A percentile compares a stretch with the other conserved stretches of the same genome.
These are phyloP conservation scores for Lathyrus aphaca DNA, from an alignment of 306 rosid species.

Conservation along the genomic window DNA sequence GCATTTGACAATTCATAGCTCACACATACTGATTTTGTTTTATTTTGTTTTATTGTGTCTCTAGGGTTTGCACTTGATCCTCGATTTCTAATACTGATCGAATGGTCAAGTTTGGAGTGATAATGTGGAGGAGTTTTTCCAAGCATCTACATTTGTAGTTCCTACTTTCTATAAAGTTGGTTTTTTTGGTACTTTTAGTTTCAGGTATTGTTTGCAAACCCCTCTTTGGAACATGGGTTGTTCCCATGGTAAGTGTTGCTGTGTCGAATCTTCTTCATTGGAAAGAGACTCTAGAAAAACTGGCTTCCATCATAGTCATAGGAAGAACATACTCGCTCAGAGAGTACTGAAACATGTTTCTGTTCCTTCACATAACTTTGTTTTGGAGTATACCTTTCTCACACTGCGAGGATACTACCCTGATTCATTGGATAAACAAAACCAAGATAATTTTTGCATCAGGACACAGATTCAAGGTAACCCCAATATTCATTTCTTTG, in stretches of 20 bases:
- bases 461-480: constrained; percentile 71
- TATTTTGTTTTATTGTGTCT: background rate
- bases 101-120: background rate
- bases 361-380: constrained; percentile 73
- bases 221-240: constrained; percentile 71
- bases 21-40: background rate
- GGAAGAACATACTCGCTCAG: constrained; percentile 36
- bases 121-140: background rate
- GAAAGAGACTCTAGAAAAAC: constrained; percentile 42
- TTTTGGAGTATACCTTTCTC: constrained; percentile 65
- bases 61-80: constrained; percentile 32
- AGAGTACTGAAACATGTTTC: constrained; percentile 59
- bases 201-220: background rate
- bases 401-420: constrained; percentile 84
- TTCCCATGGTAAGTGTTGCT: constrained; percentile 72
- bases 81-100: background rate
- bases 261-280: constrained; percentile 45
- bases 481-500: constrained; percentile 78
- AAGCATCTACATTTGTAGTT: background rate
- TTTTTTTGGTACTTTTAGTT: background rate
- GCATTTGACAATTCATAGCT: background rate
- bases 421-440: constrained; percentile 74
- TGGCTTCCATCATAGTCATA: constrained; percentile 25
- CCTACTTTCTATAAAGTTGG: background rate
- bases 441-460: constrained; percentile 76